These are phyloP conservation scores for Metschnikowia aberdeeniae DNA, from an alignment of 805 yeast genomes.

Conservation along the genomic window DNA sequence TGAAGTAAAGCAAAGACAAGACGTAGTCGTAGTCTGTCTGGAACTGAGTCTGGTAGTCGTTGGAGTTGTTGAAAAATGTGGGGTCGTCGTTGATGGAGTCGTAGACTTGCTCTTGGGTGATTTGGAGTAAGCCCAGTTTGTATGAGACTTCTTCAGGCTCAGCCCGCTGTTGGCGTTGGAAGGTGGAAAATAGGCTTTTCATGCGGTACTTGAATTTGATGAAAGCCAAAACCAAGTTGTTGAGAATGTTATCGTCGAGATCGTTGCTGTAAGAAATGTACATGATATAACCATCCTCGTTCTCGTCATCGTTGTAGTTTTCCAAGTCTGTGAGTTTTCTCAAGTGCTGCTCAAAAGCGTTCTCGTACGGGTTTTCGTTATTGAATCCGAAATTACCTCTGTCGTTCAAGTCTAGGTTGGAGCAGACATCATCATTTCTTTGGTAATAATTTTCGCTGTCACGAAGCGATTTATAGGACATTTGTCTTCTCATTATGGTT, in stretches of 20 bases:
- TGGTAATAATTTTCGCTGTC: neutral
- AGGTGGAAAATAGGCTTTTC: conserved; percentile 7
- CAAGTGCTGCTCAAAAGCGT: conserved; percentile 4
- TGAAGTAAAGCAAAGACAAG: conserved; percentile 33
- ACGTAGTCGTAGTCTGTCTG: conserved; percentile 35
- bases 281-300: conserved; percentile 22
- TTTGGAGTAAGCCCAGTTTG: conserved; percentile 4
- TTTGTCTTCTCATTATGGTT: conserved; percentile 14
- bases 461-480: conserved; percentile 16
- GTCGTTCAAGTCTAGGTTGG: neutral
- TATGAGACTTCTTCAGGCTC: neutral
- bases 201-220: conserved; percentile 22
- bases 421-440: neutral
- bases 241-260: conserved; percentile 18
- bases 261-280: conserved; percentile 20
- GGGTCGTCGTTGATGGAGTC: conserved; percentile 35
- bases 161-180: neutral
- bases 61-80: conserved; percentile 20
- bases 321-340: conserved; percentile 11
- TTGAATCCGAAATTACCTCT: neutral
- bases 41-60: conserved; percentile 24
- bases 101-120: conserved; percentile 17
- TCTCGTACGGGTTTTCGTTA: conserved; percentile 5
- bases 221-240: conserved; percentile 20
- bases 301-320: conserved; percentile 16